Conservation (phyloP, 2,329 filamentous ascomycete genomes). For the Pseudopyrenochaeta lycopersici region DNA sequence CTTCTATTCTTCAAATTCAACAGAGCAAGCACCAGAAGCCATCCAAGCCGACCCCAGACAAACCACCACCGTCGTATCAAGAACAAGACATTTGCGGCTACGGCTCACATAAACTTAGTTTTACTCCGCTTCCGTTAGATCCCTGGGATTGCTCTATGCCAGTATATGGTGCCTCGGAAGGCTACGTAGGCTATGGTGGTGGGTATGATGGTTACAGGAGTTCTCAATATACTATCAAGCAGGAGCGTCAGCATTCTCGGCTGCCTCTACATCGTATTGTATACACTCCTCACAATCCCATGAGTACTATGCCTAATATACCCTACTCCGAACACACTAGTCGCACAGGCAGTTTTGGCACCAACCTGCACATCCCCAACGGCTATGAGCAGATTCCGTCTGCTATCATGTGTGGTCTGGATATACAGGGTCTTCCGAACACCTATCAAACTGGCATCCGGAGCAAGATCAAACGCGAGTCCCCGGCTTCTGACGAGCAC, state of each 20-base stretch:
- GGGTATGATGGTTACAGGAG: conserved; percentile 1
- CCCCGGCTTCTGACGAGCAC: conserved; percentile 10
- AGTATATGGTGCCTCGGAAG: background rate
- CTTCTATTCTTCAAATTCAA: background rate
- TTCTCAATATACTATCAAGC: conserved; percentile 1
- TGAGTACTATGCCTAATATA: conserved; percentile 5
- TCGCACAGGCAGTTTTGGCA: background rate
- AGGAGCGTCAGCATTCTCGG: conserved; percentile 4
- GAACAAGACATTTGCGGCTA: conserved; percentile 7
- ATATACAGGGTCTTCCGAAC: background rate
- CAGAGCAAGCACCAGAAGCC: conserved; percentile 10
- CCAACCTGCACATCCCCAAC: background rate
- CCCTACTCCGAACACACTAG: background rate
- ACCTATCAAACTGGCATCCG: background rate
- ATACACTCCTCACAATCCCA: conserved; percentile 3
- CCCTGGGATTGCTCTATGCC: conserved; percentile 10
- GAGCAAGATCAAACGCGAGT: conserved; percentile 28
- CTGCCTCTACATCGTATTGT: conserved; percentile 2
- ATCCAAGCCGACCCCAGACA: background rate
- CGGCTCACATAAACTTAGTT: conserved; percentile 2
- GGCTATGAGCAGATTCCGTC: background rate
- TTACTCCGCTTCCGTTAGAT: conserved; percentile 2
- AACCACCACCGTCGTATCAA: background rate
- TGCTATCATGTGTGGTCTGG: background rate
- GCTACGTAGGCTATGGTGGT: background rate